Evolutionary conservation across 2,329 filamentous ascomycete species (phyloP).

Genomic region (Aureobasidium sp.): DNA sequence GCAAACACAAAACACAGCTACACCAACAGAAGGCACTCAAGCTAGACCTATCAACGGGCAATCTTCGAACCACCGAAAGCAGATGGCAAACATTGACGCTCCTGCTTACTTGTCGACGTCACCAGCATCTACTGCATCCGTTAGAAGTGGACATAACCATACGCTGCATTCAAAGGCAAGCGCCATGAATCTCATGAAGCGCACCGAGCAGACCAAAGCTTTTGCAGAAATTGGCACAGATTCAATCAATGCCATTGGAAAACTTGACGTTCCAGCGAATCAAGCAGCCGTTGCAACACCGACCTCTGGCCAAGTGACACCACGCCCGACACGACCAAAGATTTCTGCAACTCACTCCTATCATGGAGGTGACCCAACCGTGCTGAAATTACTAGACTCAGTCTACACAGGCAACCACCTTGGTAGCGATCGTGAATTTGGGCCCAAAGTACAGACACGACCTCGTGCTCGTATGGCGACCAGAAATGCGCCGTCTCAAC

Average conservation of each 20-base stretch:
- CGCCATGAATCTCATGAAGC: conserved; percentile 54
- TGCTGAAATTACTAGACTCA: conserved; percentile 64
- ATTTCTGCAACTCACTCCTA: conserved; percentile 71
- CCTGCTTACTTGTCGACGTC: conserved; percentile 31
- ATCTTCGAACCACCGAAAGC: conserved; percentile 1
- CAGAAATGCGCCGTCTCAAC: conserved; percentile 43
- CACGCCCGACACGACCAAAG: conserved; percentile 21
- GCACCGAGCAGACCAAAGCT: conserved; percentile 53
- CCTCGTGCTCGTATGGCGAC: conserved; percentile 51
- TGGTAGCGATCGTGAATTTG: conserved; percentile 58
- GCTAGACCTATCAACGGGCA: neutral
- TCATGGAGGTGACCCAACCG: conserved; percentile 62
- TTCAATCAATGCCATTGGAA: conserved; percentile 58
- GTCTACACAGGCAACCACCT: conserved; percentile 68
- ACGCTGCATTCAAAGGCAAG: conserved; percentile 45
- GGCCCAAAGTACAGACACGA: conserved; percentile 48
- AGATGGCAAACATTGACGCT: conserved; percentile 13
- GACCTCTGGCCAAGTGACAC: conserved; percentile 19
- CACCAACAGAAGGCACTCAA: neutral
- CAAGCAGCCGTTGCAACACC: conserved; percentile 20
- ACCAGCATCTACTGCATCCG: conserved; percentile 27
- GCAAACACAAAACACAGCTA: neutral
- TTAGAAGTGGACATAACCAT: conserved; percentile 30
- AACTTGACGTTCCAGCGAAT: conserved; percentile 41
- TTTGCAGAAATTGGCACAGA: conserved; percentile 59